Percentiles rank a stretch among this genome's conserved stretches.
Conservation (phyloP, 805 yeast genomes). For the Candida peoriensis region DNA sequence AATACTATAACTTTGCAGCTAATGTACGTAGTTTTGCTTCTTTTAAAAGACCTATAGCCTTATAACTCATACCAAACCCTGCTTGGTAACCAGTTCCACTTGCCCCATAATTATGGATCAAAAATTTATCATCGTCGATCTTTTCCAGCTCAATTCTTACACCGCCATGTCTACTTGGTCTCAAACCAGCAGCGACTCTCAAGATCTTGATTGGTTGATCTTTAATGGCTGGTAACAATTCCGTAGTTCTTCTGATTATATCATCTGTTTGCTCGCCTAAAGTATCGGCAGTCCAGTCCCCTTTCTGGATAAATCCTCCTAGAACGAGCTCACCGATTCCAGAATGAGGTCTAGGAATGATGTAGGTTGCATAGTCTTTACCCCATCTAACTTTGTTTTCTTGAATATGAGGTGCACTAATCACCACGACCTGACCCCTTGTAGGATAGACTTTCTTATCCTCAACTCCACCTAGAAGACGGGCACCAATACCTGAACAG, state of each 20-base stretch:
- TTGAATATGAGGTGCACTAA: constrained; percentile 62
- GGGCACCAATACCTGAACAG: constrained; percentile 74
- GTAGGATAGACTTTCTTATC: constrained; percentile 65
- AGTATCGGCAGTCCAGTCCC: constrained; percentile 59
- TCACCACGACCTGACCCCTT: constrained; percentile 75
- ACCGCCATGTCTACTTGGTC: constrained; percentile 78
- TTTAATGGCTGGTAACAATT: constrained; percentile 44
- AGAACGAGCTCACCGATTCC: constrained; percentile 62
- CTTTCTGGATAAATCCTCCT: constrained; percentile 70
- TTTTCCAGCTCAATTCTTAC: constrained; percentile 58
- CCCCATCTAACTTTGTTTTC: constrained; percentile 62
- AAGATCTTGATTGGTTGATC: constrained; percentile 44
- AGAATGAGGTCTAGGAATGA: constrained; percentile 67
- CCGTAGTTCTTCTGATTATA: constrained; percentile 54
- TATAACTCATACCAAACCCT: constrained; percentile 54
- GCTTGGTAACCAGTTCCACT: constrained; percentile 64
- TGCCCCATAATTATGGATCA: constrained; percentile 72
- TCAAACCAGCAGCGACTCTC: constrained; percentile 65
- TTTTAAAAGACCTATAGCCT: constrained; percentile 35
- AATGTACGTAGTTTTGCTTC: constrained; percentile 5
- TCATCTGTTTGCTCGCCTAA: constrained; percentile 53
- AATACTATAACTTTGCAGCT: constrained; percentile 7
- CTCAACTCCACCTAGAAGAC: constrained; percentile 54
- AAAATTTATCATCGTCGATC: constrained; percentile 33
- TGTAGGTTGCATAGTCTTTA: constrained; percentile 54